Percentiles rank a stretch among this genome's conserved stretches.
Evolutionary conservation across 768 basidiomycete species (phyloP).

Genomic region (Candolleomyces aberdarensis): DNA sequence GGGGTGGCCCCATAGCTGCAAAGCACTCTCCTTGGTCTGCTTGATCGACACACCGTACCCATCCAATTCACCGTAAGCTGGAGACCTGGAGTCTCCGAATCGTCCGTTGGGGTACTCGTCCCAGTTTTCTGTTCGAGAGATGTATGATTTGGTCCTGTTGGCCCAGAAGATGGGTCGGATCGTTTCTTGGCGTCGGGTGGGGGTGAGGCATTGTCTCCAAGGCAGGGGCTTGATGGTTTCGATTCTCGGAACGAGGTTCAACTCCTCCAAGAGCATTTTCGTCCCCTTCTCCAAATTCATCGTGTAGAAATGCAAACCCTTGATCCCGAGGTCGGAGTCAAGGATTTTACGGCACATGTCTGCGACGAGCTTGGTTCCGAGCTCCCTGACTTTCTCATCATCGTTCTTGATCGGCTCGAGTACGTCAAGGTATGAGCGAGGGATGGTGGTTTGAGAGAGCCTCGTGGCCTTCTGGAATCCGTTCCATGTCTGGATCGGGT

Average conservation of each 20-base stretch:
- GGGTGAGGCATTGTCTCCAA: slow-evolving; percentile 97
- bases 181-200: slow-evolving; percentile 83
- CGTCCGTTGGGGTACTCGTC: slow-evolving; percentile 99
- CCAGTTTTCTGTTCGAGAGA: slow-evolving; percentile 97
- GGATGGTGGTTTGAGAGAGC: slow-evolving; percentile 77
- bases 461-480: slow-evolving; percentile 84
- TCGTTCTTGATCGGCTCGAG: slow-evolving; percentile 87
- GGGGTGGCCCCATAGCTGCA: slow-evolving; percentile 87
- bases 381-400: slow-evolving; percentile 87
- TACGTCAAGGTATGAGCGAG: slow-evolving; percentile 67
- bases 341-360: slow-evolving; percentile 92
- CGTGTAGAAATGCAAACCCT: slow-evolving; percentile 93
- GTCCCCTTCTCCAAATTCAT: slow-evolving; percentile 97
- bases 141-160: slow-evolving; percentile 91
- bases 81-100: slow-evolving; percentile 95
- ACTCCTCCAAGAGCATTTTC: slow-evolving; percentile 90
- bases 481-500: slow-evolving; percentile 95
- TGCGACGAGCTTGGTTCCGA: slow-evolving; percentile 93
- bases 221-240: slow-evolving; percentile 95
- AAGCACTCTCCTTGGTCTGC: slow-evolving; percentile 83
- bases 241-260: slow-evolving; percentile 81
- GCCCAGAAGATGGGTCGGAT: slow-evolving; percentile 99
- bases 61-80: slow-evolving; percentile 97
- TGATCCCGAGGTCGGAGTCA: slow-evolving; percentile 74
- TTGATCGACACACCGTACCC: slow-evolving; percentile 94